A percentile compares a stretch with the other conserved stretches of the same genome.
phyloP scores from a whole-genome alignment of 805 yeast genomes.

The Candida bentonensis region DNA sequence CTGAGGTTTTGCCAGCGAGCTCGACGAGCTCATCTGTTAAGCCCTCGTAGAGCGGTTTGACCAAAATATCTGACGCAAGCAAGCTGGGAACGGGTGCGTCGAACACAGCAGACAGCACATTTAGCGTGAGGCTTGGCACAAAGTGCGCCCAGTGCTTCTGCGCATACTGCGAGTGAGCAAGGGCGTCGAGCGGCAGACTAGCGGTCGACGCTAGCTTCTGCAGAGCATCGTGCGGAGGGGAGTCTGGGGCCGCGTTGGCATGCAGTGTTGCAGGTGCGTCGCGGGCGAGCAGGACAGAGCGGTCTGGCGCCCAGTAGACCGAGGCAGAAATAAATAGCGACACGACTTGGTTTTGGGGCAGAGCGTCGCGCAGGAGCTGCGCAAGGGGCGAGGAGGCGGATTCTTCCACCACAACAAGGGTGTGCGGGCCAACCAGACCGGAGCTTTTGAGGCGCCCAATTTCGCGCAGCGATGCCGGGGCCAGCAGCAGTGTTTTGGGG shows the following conservation, averaged over 20 bases:
- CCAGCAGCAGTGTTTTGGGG: background rate
- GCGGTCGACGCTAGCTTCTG: slow-evolving; percentile 7
- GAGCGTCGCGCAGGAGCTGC: slow-evolving; percentile 11
- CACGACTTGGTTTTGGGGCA: slow-evolving; percentile 9
- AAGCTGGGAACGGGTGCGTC: slow-evolving; percentile 52
- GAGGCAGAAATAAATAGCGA: slow-evolving; percentile 13
- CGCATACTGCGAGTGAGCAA: slow-evolving; percentile 6
- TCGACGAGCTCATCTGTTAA: slow-evolving; percentile 59
- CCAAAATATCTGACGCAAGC: slow-evolving; percentile 53
- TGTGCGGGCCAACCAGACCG: slow-evolving; percentile 7
- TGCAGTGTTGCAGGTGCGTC: slow-evolving; percentile 3
- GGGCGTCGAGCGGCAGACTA: slow-evolving; percentile 9
- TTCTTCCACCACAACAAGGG: slow-evolving; percentile 14
- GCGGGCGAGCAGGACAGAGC: slow-evolving; percentile 4
- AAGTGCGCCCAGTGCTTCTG: slow-evolving; percentile 67
- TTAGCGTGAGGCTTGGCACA: slow-evolving; percentile 62
- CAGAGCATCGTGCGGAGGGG: too few species aligned
- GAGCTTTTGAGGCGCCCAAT: background rate
- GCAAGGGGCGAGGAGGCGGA: slow-evolving; percentile 14
- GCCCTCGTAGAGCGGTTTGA: slow-evolving; percentile 77
- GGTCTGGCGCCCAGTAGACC: slow-evolving; percentile 8
- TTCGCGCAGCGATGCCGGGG: background rate
- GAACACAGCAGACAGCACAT: slow-evolving; percentile 59
- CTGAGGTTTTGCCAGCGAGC: slow-evolving; percentile 42
- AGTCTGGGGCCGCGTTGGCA: slow-evolving; percentile 4